These are phyloP conservation scores for Magnusiomyces suaveolens DNA, from an alignment of 1,139 yeast genomes.

Conservation along the genomic window DNA sequence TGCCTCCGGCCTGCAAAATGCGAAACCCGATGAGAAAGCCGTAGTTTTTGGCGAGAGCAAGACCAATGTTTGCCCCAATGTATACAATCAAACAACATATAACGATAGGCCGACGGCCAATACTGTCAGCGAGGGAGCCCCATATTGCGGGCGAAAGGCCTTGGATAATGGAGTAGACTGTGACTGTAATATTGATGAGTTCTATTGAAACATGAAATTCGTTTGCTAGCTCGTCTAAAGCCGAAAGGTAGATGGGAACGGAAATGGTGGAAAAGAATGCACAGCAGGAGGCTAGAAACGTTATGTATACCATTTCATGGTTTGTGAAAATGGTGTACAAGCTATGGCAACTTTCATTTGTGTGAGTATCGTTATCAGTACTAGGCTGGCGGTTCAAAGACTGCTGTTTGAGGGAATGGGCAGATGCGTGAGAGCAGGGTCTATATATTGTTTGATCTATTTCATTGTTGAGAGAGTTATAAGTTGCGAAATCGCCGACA, in stretches of 20 bases:
- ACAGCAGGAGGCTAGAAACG: constrained; percentile 36
- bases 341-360: too few relatives aligned
- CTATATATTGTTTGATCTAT: too few relatives aligned
- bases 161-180: constrained; percentile 60
- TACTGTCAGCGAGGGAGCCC: constrained; percentile 54
- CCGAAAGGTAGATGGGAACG: constrained; percentile 66
- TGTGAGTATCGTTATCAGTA: too few relatives aligned
- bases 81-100: constrained; percentile 45
- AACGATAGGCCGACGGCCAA: constrained; percentile 62
- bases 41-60: constrained; percentile 48
- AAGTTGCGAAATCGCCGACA: not conserved
- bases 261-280: constrained; percentile 59
- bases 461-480: not conserved
- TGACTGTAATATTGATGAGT: constrained; percentile 55
- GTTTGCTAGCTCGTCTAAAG: constrained; percentile 44
- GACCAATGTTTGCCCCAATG: constrained; percentile 48
- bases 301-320: constrained; percentile 33
- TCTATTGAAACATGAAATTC: constrained; percentile 47
- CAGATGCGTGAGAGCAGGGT: too few relatives aligned
- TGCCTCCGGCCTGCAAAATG: constrained; percentile 60
- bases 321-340: constrained; percentile 32
- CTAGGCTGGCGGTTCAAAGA: too few relatives aligned
- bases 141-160: constrained; percentile 59
- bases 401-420: too few relatives aligned
- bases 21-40: constrained; percentile 48